These are phyloP conservation scores for Lasiosphaeriaceae sp. DNA, from an alignment of 495 filamentous ascomycete genomes.

Conservation along the genomic window DNA sequence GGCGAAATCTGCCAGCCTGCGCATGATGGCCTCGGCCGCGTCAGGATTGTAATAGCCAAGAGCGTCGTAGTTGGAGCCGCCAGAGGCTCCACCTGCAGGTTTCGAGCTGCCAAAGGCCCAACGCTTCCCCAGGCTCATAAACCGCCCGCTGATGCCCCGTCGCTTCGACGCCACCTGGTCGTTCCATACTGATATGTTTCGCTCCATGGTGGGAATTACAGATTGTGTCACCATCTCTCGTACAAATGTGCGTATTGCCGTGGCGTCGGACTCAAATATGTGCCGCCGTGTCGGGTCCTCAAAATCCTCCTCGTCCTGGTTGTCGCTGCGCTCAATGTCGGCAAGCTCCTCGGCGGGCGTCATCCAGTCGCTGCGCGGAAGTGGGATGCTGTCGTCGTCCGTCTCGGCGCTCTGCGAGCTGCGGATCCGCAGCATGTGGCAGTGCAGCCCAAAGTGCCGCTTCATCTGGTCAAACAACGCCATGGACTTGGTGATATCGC, in stretches of 20 bases:
- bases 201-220: conserved; percentile 92
- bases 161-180: conserved; percentile 92
- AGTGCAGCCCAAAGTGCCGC: conserved; percentile 90
- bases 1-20: conserved; percentile 89
- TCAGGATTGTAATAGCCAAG: conserved; percentile 82
- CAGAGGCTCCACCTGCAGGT: conserved; percentile 33
- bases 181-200: conserved; percentile 85
- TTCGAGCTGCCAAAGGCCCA: conserved; percentile 70
- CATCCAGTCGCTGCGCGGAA: conserved; percentile 82
- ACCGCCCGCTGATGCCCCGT: conserved; percentile 79
- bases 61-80: conserved; percentile 71
- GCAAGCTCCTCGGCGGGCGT: conserved; percentile 80
- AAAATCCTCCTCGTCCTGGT: conserved; percentile 64
- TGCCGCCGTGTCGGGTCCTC: conserved; percentile 64
- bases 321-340: conserved; percentile 58
- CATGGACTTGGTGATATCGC: conserved; percentile 86
- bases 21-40: conserved; percentile 80
- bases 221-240: conserved; percentile 92
- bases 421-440: conserved; percentile 81
- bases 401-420: conserved; percentile 81
- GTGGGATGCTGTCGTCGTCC: conserved; percentile 83
- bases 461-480: conserved; percentile 96
- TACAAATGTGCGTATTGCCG: conserved; percentile 79
- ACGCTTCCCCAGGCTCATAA: conserved; percentile 86
- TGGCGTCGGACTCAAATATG: conserved; percentile 87